These are phyloP conservation scores for Trametes polyzona DNA, from an alignment of 1,284 basidiomycete genomes.

Conservation along the genomic window DNA sequence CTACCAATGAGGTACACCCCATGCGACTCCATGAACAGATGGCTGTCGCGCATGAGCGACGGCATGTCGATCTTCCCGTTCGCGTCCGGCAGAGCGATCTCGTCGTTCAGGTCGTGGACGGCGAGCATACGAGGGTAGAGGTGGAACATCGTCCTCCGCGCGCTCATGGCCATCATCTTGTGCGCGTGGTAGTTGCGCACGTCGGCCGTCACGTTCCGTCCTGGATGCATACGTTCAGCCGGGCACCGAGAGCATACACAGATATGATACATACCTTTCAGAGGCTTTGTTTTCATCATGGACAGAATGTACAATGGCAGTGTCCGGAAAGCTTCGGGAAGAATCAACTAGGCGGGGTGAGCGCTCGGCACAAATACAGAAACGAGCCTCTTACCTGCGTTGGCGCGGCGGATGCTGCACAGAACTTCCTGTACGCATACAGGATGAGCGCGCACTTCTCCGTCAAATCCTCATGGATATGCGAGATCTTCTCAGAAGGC, in stretches of 20 bases:
- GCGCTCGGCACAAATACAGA: neutral
- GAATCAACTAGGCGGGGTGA: constrained; percentile 67
- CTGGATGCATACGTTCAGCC: constrained; percentile 40
- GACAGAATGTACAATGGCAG: constrained; percentile 86
- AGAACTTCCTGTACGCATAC: constrained; percentile 89
- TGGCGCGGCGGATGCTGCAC: constrained; percentile 80
- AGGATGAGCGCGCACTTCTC: constrained; percentile 87
- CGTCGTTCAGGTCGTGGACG: constrained; percentile 82
- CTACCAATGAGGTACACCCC: constrained; percentile 91
- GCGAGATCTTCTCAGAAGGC: constrained; percentile 63
- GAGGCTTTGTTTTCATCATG: constrained; percentile 88
- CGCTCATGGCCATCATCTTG: constrained; percentile 71
- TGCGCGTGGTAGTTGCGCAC: constrained; percentile 90
- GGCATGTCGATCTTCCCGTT: constrained; percentile 73
- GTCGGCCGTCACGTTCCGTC: constrained; percentile 88
- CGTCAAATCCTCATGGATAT: constrained; percentile 85
- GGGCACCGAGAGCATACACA: neutral
- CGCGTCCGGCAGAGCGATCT: constrained; percentile 70
- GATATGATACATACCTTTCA: constrained; percentile 75
- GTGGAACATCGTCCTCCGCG: constrained; percentile 74
- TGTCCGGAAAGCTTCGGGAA: constrained; percentile 93
- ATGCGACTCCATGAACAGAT: constrained; percentile 88
- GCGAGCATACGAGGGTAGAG: constrained; percentile 92
- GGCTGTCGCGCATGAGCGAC: constrained; percentile 81
- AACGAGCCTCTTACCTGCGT: constrained; percentile 67